Base-by-base conservation (phyloP, 106 monocot species). In the Dendrobium chrysotoxum region DNA sequence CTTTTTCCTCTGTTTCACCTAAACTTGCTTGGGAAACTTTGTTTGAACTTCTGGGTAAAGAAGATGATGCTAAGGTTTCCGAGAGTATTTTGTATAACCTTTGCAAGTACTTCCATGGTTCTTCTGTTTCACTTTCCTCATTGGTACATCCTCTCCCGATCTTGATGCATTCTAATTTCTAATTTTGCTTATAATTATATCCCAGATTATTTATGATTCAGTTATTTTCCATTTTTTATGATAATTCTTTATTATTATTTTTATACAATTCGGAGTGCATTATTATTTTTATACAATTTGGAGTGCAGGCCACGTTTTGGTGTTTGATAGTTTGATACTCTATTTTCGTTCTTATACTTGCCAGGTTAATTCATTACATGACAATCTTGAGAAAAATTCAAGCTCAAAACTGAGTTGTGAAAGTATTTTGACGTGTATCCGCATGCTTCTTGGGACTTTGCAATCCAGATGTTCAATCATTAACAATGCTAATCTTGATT, bases 1-100 rank as follows among this genome's bases (percentile, higher is more conserved):
- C 82, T 28, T 94, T 98, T 83, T 92, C 81, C 76, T 86, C 91
- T 53, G 72, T 92, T 5, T 83, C 87, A 30, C 91, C 94, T 79
- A 11, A 53, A 78, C 83, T 78, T 61, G 86, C 92, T 18, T 89
- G 92, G 92, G 82, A 98, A 67, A 78, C 88, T 25, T 82, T 98
- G 81, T 80, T 86, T 81, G 84, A 83, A 80, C 58, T 91, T 20
- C 46, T 84, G 54, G 80, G 75, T 6, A 73, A 84, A 80, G 92
- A 89, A 79, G 79, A 79, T 85, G 89, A 98, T 82, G 40, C 66
- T 38, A 91, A 92, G 97, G 91, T 91, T 74, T 82, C 67, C 79
- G 80, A 85, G 46, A 78, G 23, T 53, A 88, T 95, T 78, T 74
- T 90, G 42, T 80, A 78, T 39, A 79, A 21, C 54, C 83, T 95